A percentile compares a stretch with the other conserved stretches of the same genome.
Evolutionary conservation across 1,284 basidiomycete species (phyloP).

Genomic region (Cutaneotrichosporon spelunceum): DNA sequence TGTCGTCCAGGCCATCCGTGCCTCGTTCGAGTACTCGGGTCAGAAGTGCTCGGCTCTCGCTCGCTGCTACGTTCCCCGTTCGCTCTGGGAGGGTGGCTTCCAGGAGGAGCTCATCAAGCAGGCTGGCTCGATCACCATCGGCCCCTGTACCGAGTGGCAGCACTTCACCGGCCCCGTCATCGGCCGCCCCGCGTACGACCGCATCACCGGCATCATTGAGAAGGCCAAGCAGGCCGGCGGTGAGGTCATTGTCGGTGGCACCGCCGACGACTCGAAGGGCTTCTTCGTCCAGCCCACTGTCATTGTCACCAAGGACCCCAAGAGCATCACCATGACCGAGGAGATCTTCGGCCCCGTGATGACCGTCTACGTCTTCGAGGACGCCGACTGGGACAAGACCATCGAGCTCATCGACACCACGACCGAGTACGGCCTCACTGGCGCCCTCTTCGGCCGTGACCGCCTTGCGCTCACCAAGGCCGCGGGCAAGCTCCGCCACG

Average conservation of each 20-base stretch:
- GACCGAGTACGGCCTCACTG: slow-evolving; percentile 85
- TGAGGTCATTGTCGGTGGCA: slow-evolving; percentile 82
- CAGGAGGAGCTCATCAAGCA: slow-evolving; percentile 73
- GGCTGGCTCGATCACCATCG: slow-evolving; percentile 79
- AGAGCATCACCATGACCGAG: slow-evolving; percentile 84
- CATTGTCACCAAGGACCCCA: slow-evolving; percentile 88
- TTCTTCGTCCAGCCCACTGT: slow-evolving; percentile 94
- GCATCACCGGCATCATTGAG: slow-evolving; percentile 77
- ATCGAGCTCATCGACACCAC: slow-evolving; percentile 83
- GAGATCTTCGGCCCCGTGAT: slow-evolving; percentile 98
- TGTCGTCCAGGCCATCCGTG: slow-evolving; percentile 82
- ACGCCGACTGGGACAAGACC: slow-evolving; percentile 76
- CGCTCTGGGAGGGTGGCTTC: slow-evolving; percentile 84
- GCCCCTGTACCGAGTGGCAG: slow-evolving; percentile 69
- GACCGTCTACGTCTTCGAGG: slow-evolving; percentile 85
- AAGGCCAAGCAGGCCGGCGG: slow-evolving; percentile 86
- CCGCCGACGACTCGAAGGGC: slow-evolving; percentile 80
- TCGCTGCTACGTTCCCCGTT: slow-evolving; percentile 81
- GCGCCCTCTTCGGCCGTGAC: slow-evolving; percentile 80
- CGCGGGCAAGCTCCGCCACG: slow-evolving; percentile 74
- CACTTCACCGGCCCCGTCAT: slow-evolving; percentile 98
- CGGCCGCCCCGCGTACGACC: slow-evolving; percentile 77
- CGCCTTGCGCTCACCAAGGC: slow-evolving; percentile 72
- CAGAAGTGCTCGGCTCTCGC: slow-evolving; percentile 98
- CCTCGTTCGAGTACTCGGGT: slow-evolving; percentile 92